Base-by-base conservation (phyloP, 73 alveolate genomes). In the Stentor coeruleus region DNA sequence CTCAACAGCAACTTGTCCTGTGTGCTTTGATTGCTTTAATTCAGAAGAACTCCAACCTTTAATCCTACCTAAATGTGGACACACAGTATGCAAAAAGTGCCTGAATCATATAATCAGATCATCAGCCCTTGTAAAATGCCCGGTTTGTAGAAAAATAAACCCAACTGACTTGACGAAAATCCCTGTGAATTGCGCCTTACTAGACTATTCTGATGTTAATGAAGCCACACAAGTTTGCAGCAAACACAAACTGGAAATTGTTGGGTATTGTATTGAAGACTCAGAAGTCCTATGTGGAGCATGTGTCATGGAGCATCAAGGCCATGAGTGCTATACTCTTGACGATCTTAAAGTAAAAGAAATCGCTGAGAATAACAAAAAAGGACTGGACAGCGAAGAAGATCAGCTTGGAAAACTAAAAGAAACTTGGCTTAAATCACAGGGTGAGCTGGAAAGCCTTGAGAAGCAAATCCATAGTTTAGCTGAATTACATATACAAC, bases 251-350 rank as follows among this genome's bases (percentile, higher is more conserved):
- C 79, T 20, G n/a, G 79, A 66, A 66, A 66, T 66, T 66, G 79
- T 66, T 20, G 79, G 79, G 33, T 66, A 26, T 66, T 66, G 79
- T 33, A 26, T 20, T 20, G 79, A 66, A 20, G 40, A 66, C 14
- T 20, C 11, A 33, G 15, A 20, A 31, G 40, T 66, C 2, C 39
- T 66, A 40, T 66, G 79, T 66, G 79, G 79, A 2, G 79, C 79
- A 66, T 66, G 79, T 40, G 79, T 66, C 33, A 20, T 66, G 1
- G 79, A 66, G 39, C 79, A 66, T 33, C n/a, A 66, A 66, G 79
- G 33, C 36, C 79, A 66, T 66, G 33, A 66, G 11, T 37, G 26
- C 33, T 33, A 28, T 66, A 33, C 14, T 26, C 39, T 66, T 20
- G 33, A 20, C 1, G 79, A 66, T 2, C 79, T 40, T 20, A 20